Evolutionary conservation across 148 eudicot species (phyloP).

Genomic region (Rhododendron ovatum): DNA sequence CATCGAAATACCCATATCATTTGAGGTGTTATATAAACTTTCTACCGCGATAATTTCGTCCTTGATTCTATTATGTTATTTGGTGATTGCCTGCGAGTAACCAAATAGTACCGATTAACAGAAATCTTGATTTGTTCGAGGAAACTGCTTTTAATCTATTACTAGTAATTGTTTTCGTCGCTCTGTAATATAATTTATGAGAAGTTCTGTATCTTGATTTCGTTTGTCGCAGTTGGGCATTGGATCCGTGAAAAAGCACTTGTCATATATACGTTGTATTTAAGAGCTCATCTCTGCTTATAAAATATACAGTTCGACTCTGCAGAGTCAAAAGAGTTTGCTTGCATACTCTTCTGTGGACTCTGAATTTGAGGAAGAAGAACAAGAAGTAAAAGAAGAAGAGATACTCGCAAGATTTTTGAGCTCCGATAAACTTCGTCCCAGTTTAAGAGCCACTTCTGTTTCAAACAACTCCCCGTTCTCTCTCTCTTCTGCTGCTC

Average conservation of each 20-base stretch:
- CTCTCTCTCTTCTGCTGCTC: background rate
- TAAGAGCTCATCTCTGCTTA: background rate
- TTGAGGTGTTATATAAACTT: background rate
- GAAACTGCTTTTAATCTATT: background rate
- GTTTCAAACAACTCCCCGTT: conserved; percentile 12
- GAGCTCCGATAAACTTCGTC: conserved; percentile 9
- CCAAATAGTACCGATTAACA: background rate
- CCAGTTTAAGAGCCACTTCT: conserved; percentile 11
- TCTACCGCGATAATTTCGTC: background rate
- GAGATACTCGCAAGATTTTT: background rate
- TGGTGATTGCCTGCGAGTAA: background rate
- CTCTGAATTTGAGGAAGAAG: background rate
- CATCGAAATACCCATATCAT: background rate
- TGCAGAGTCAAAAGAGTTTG: conserved; percentile 2
- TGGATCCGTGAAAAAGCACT: conserved; percentile 45
- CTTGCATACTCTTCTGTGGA: conserved; percentile 7
- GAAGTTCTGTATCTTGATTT: background rate
- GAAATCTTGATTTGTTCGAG: background rate
- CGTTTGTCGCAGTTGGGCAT: conserved; percentile 51
- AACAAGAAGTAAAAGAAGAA: background rate
- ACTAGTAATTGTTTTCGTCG: background rate
- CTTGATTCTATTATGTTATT: background rate
- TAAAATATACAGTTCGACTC: background rate
- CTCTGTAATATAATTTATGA: background rate
- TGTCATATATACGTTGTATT: background rate